Percentiles rank a stretch among this genome's conserved stretches.
Conservation (phyloP, 2,329 filamentous ascomycete genomes). For the Lachnellula arida region DNA sequence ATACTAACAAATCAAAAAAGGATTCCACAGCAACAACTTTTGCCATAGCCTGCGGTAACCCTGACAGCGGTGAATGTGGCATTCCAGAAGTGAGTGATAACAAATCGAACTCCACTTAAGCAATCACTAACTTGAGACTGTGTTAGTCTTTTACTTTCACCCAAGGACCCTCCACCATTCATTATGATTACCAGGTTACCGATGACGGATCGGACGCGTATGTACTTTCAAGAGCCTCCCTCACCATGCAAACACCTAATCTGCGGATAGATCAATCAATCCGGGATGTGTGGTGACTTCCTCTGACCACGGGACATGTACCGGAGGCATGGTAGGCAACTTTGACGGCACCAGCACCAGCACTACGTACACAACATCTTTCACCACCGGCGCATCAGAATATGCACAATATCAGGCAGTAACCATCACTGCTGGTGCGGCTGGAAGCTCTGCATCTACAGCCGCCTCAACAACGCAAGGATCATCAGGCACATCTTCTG, state of each 20-base stretch:
- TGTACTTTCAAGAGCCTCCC: background rate
- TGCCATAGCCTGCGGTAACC: slow-evolving; percentile 7
- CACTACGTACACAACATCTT: slow-evolving; percentile 1
- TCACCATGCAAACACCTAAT: background rate
- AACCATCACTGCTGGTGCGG: slow-evolving; percentile 19
- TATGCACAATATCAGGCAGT: slow-evolving; percentile 7
- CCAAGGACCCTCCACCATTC: slow-evolving; percentile 23
- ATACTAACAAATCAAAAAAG: slow-evolving; percentile 2
- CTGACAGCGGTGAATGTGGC: slow-evolving; percentile 11
- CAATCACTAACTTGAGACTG: background rate
- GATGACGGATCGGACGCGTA: background rate
- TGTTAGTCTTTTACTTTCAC: slow-evolving; percentile 18
- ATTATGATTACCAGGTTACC: slow-evolving; percentile 2
- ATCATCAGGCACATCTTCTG: background rate
- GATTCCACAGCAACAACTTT: slow-evolving; percentile 21
- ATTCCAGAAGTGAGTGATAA: slow-evolving; percentile 8
- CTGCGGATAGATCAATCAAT: slow-evolving; percentile 1
- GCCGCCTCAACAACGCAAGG: background rate
- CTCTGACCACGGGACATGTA: slow-evolving; percentile 13
- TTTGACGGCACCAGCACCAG: background rate
- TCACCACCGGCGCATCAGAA: slow-evolving; percentile 2
- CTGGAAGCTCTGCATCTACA: slow-evolving; percentile 5
- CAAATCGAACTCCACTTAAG: background rate
- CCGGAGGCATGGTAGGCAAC: background rate
- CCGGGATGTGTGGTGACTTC: slow-evolving; percentile 16